A percentile compares a stretch with the other conserved stretches of the same genome.
phyloP scores from a whole-genome alignment of 2,329 filamentous ascomycete species.

The Scedosporium boydii region DNA sequence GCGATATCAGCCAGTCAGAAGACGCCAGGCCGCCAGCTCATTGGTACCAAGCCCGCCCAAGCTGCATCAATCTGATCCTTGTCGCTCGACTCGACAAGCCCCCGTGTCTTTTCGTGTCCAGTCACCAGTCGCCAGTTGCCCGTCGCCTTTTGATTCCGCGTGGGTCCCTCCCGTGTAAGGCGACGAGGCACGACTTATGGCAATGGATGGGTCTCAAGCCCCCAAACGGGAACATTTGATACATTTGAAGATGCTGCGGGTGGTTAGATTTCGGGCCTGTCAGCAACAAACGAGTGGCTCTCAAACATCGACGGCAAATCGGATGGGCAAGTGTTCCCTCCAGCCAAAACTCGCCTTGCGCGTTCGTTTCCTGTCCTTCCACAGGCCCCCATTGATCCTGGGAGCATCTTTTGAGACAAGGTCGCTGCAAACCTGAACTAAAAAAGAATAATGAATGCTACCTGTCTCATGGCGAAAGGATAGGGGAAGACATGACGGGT shows the following conservation, averaged over 20 bases:
- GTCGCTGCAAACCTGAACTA: neutral
- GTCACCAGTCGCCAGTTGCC: neutral
- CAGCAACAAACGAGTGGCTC: neutral
- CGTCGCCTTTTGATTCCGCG: neutral
- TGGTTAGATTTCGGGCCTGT: neutral
- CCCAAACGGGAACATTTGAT: neutral
- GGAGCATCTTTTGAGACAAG: neutral
- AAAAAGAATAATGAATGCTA: neutral
- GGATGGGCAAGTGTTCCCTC: neutral
- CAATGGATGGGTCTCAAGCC: neutral
- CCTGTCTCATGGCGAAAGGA: neutral
- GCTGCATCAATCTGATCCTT: neutral
- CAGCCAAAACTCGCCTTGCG: neutral
- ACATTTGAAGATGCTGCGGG: neutral
- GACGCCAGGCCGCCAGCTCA: neutral
- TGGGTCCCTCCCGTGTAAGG: neutral
- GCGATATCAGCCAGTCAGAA: neutral
- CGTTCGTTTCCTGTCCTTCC: neutral
- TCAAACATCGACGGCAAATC: neutral
- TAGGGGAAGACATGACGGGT: neutral
- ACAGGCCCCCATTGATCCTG: neutral
- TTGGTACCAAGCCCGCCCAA: neutral
- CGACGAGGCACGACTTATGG: neutral
- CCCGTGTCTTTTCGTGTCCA: neutral
- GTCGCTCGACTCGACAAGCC: no score